Evolutionary conservation across 2,329 filamentous ascomycete genomes (phyloP).

Genomic region (Amylocarpus encephaloides): DNA sequence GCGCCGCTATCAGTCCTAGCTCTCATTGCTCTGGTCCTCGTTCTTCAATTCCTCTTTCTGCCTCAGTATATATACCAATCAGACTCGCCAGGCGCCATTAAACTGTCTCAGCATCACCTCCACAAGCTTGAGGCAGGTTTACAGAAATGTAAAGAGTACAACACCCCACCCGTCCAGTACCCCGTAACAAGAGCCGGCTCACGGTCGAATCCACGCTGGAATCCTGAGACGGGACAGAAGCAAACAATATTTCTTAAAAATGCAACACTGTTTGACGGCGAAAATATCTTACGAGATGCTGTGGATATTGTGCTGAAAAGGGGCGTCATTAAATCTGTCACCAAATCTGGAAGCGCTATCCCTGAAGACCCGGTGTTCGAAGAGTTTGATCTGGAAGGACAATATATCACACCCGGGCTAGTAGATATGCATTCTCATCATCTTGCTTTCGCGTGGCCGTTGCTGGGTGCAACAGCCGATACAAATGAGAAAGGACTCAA

Average conservation of each 20-base stretch:
- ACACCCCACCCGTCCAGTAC: constrained; percentile 24
- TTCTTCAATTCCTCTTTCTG: neutral
- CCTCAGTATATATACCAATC: neutral
- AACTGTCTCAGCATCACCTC: constrained; percentile 19
- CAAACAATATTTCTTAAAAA: constrained; percentile 35
- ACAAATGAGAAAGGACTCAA: constrained; percentile 33
- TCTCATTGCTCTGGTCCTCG: neutral
- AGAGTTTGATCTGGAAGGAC: constrained; percentile 31
- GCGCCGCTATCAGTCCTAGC: neutral
- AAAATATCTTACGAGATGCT: constrained; percentile 27
- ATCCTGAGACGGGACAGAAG: constrained; percentile 34
- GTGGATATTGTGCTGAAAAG: constrained; percentile 37
- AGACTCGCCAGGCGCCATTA: constrained; percentile 11
- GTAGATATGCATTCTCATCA: constrained; percentile 43
- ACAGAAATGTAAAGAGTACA: constrained; percentile 25
- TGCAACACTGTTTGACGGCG: constrained; percentile 40
- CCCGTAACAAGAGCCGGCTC: constrained; percentile 17
- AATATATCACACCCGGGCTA: constrained; percentile 39
- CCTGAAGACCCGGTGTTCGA: constrained; percentile 17
- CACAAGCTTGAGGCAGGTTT: constrained; percentile 21
- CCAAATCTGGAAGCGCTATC: constrained; percentile 12
- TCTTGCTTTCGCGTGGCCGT: constrained; percentile 33
- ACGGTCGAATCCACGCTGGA: constrained; percentile 37
- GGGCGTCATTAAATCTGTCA: constrained; percentile 34
- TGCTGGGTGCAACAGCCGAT: constrained; percentile 30